Base-by-base conservation (phyloP, 1,284 basidiomycete species). In the Tremellales sp. region DNA sequence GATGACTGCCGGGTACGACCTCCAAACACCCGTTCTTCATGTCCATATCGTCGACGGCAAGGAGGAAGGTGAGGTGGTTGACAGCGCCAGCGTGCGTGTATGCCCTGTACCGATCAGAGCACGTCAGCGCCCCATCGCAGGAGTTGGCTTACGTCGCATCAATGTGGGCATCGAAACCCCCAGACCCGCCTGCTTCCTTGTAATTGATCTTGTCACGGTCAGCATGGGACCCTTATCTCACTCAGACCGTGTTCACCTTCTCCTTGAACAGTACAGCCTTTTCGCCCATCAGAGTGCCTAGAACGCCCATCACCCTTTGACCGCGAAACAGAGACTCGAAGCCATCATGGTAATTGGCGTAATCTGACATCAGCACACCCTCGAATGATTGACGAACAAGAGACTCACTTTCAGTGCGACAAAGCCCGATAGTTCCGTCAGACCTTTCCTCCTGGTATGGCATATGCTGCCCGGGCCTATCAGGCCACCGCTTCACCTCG, bases 141-240 rank as follows among this genome's bases (percentile, higher is more conserved):
- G 49, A 40, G 43, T 59, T 51, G 19, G 49, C 53, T 36, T 53
- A 56, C 52, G 24, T 43, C 11, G 67, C 63, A 44, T 69, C 67
- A 31, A 63, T 67, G 52, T 69, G 67, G 13, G 67, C 60, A 49
- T 65, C 67, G 43, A 67, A 69, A 3, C 67, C 67, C 22, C 67
- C 67, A 1, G 54, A 51, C 13, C 60, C 67, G 4, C 58, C 58
- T 4, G 66, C 37, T 40, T 65, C 57, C 51, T 69, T 69, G 57
- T 69, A 69, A 49, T 69, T 69, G 50, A 69, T 69, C 63, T 33
- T 4, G 15, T n/a, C 40, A 24, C 19, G 19, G 7, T 15, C 22
- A 21, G 23, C 42, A 7, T n/a, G 17, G n/a, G 43, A 31, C 12
- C 12, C 13, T 5, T 22, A 49, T 19, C 8, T 31, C 15, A n/a